Conservation (phyloP, 345 rosid genomes). For the Murraya paniculata region DNA sequence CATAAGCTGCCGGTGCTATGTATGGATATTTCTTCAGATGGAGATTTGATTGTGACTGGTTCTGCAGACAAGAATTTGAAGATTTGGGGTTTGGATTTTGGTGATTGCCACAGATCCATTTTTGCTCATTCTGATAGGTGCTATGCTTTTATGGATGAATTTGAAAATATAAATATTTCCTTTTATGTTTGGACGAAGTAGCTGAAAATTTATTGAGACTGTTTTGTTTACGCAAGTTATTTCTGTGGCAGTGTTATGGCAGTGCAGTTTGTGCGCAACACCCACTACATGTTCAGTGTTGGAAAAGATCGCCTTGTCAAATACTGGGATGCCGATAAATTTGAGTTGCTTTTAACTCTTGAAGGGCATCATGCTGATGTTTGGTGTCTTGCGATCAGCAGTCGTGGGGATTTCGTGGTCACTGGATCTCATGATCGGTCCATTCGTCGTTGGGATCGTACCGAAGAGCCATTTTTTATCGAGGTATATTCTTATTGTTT, state of each 20-base stretch:
- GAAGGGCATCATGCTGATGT: conserved; percentile 94
- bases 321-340: conserved; percentile 99
- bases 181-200: neutral
- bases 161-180: conserved; percentile 4
- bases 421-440: conserved; percentile 99
- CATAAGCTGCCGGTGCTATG: conserved; percentile 93
- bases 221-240: conserved; percentile 28
- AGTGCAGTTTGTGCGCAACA: conserved; percentile 80
- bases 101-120: conserved; percentile 93
- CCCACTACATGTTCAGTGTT: conserved; percentile 88
- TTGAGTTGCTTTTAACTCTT: conserved; percentile 86
- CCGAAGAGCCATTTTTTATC: conserved; percentile 93
- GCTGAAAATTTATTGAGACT: neutral
- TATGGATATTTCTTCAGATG: conserved; percentile 96
- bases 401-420: conserved; percentile 87
- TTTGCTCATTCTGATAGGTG: conserved; percentile 97
- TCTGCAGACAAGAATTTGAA: conserved; percentile 93
- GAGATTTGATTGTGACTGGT: conserved; percentile 89
- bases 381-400: conserved; percentile 88
- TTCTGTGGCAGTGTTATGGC: conserved; percentile 77
- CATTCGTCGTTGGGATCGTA: conserved; percentile 96
- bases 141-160: conserved; percentile 11
- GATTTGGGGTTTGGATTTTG: conserved; percentile 98
- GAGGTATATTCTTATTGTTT: conserved; percentile 49
- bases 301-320: conserved; percentile 93